These are phyloP conservation scores for Rhizoclosmatium sp. DNA, from an alignment of 192 early-diverging fungal species.

Conservation along the genomic window DNA sequence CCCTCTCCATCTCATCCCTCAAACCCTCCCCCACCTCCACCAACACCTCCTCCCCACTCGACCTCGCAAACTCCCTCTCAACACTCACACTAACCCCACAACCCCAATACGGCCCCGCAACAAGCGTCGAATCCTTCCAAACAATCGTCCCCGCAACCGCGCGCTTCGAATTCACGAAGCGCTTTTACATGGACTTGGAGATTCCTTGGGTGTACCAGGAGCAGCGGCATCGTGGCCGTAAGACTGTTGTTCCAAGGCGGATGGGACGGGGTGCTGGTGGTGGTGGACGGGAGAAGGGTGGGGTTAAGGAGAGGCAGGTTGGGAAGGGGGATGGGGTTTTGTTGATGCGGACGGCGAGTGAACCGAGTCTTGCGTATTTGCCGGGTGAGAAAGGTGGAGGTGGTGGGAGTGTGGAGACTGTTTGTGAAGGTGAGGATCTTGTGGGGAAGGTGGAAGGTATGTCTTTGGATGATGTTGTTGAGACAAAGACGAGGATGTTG, in stretches of 20 bases:
- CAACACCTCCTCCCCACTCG: too few relatives aligned
- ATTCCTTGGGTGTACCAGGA: slow-evolving; percentile 9
- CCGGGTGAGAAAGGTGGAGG: neutral
- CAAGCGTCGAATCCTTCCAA: too few relatives aligned
- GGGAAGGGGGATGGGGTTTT: neutral
- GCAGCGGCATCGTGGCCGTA: neutral
- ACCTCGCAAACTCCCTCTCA: too few relatives aligned
- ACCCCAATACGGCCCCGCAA: too few relatives aligned
- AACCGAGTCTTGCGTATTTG: neutral
- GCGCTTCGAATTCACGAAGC: slow-evolving; percentile 24
- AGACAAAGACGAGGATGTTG: too few relatives aligned
- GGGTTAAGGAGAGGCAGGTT: neutral
- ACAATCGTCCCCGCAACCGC: neutral
- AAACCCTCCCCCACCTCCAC: too few relatives aligned
- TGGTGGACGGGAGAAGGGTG: neutral
- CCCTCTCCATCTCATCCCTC: too few relatives aligned
- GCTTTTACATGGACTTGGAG: slow-evolving; percentile 27
- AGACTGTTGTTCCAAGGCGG: too few relatives aligned
- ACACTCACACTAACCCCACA: too few relatives aligned
- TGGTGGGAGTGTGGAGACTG: neutral
- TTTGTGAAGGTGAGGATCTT: neutral
- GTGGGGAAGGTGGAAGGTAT: neutral
- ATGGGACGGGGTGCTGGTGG: neutral
- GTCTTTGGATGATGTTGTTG: neutral
- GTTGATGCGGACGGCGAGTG: neutral